These are phyloP conservation scores for Blastobotrys robertii DNA, from an alignment of 805 yeast genomes.

Conservation along the genomic window DNA sequence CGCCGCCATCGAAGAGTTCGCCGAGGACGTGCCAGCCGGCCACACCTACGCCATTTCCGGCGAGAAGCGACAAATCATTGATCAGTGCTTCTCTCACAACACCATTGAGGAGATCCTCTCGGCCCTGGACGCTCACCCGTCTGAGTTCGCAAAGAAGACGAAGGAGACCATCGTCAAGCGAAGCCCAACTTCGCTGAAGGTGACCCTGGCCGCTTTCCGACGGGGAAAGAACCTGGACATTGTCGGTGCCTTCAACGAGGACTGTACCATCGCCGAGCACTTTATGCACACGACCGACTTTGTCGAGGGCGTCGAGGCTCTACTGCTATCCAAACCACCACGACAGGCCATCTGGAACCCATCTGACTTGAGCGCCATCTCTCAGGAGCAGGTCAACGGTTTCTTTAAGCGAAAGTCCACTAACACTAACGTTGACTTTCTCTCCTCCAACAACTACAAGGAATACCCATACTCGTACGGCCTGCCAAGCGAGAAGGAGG, in stretches of 20 bases:
- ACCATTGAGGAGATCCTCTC: constrained; percentile 45
- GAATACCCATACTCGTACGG: constrained; percentile 63
- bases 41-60: constrained; percentile 49
- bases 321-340: constrained; percentile 46
- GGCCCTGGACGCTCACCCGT: constrained; percentile 44
- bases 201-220: constrained; percentile 59
- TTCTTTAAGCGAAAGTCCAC: constrained; percentile 20
- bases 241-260: constrained; percentile 58
- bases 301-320: constrained; percentile 38
- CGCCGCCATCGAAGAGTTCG: constrained; percentile 68
- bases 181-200: constrained; percentile 71
- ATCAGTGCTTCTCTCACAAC: constrained; percentile 49
- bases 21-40: constrained; percentile 53
- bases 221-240: constrained; percentile 50
- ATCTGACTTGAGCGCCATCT: constrained; percentile 31
- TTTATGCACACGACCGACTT: constrained; percentile 52
- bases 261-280: constrained; percentile 67
- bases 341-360: constrained; percentile 44
- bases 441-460: constrained; percentile 29
- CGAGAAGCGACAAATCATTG: constrained; percentile 55
- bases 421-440: constrained; percentile 26
- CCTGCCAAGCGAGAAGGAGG: constrained; percentile 61
- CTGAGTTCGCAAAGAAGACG: constrained; percentile 56
- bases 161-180: constrained; percentile 48
- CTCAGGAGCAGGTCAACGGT: constrained; percentile 20